These are phyloP conservation scores for Magnolia officinalis DNA, from an alignment of 164 flowering plant genomes.

Conservation along the genomic window DNA sequence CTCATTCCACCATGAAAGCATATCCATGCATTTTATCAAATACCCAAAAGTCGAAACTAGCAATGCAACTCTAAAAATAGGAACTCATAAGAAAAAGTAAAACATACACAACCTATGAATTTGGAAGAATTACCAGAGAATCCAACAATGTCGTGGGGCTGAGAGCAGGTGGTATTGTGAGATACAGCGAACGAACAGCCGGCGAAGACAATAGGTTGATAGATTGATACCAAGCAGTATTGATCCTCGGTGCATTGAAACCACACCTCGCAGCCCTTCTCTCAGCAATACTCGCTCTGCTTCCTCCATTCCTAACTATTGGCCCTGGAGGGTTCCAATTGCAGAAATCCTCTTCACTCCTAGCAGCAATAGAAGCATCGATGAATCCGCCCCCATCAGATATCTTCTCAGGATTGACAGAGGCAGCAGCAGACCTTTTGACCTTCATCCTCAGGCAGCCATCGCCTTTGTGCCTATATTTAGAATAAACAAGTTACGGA, in stretches of 20 bases:
- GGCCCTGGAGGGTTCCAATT: conserved; percentile 10
- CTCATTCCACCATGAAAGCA: too few species aligned
- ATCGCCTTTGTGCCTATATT: conserved; percentile 59
- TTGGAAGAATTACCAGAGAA: conserved; percentile 64
- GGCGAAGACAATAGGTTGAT: conserved; percentile 40
- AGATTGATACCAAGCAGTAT: conserved; percentile 35
- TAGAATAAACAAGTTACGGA: background rate
- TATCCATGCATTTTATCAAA: too few species aligned
- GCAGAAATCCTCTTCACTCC: conserved; percentile 6
- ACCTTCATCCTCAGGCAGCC: conserved; percentile 58
- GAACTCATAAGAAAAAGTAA: background rate
- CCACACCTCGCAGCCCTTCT: conserved; percentile 66
- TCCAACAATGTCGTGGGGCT: conserved; percentile 68
- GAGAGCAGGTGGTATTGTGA: conserved; percentile 70
- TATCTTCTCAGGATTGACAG: background rate
- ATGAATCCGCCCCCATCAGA: background rate
- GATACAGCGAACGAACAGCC: conserved; percentile 33
- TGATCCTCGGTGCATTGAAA: conserved; percentile 53
- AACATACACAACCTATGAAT: conserved; percentile 47
- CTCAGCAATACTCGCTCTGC: conserved; percentile 47
- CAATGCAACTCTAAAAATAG: too few species aligned
- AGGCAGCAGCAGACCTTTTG: conserved; percentile 45
- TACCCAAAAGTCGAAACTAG: too few species aligned
- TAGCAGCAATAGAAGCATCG: background rate
- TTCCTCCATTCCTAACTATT: background rate